Percentiles rank a stretch among this genome's conserved stretches.
Conservation (phyloP, 768 basidiomycete genomes). For the Boletus fagicola region DNA sequence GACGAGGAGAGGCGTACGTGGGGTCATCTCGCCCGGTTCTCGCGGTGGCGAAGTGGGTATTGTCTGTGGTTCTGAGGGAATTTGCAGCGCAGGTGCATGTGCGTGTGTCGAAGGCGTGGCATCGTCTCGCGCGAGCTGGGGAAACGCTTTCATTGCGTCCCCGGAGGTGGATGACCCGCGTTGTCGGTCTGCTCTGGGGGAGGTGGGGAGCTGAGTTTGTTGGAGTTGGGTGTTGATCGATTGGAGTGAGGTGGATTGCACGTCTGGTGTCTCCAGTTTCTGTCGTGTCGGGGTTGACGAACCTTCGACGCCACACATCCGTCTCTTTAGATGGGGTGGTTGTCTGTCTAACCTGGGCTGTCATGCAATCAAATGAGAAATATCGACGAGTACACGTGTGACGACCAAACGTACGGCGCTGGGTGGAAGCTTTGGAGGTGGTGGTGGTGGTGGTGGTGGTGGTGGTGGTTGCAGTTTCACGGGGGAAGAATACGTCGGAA, state of each 20-base stretch:
- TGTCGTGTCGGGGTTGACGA: constrained; percentile 12
- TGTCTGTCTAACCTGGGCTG: constrained; percentile 22
- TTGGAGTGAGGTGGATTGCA: not conserved
- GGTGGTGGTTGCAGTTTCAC: not conserved
- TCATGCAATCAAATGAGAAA: not conserved
- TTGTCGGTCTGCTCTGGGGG: constrained; percentile 1
- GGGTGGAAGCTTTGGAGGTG: constrained; percentile 5
- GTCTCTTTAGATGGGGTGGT: constrained; percentile 12
- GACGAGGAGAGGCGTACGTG: not conserved
- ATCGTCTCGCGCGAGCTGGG: not conserved
- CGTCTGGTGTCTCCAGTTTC: constrained; percentile 9
- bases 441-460: not conserved
- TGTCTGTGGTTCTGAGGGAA: not conserved
- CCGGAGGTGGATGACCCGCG: not conserved
- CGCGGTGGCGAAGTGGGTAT: not conserved
- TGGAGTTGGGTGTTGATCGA: not conserved
- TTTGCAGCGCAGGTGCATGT: not conserved
- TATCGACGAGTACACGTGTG: too few species aligned
- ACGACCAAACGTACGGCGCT: constrained; percentile 8
- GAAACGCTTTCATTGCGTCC: not conserved
- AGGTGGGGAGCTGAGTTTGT: not conserved
- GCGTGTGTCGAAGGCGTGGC: not conserved
- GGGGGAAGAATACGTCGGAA: not conserved
- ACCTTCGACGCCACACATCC: not conserved
- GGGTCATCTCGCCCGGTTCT: constrained; percentile 12